Conservation (phyloP, 257 asterid genomes). For the Datura wrightii region DNA sequence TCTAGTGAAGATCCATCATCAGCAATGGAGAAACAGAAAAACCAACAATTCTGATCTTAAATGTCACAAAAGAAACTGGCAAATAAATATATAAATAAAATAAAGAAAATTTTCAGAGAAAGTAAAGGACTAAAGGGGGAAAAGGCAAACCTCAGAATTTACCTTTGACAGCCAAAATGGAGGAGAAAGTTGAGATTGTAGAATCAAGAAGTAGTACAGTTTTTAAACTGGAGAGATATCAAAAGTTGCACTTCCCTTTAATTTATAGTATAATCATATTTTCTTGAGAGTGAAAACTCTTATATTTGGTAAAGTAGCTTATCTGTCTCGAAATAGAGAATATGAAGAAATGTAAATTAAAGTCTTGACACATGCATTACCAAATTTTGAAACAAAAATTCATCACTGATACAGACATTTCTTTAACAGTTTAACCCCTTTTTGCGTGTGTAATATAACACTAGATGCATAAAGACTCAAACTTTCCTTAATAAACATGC, state of each 20-base stretch:
- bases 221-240: neutral
- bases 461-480: neutral
- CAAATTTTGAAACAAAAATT: slow-evolving; percentile 10
- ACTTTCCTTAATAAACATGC: slow-evolving; percentile 20
- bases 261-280: neutral
- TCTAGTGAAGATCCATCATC: slow-evolving; percentile 30
- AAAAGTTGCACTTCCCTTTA: neutral
- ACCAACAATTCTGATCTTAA: slow-evolving; percentile 4
- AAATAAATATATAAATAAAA: neutral
- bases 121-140: neutral
- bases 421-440: neutral
- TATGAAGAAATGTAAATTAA: neutral
- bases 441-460: neutral
- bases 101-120: neutral
- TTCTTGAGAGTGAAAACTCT: neutral
- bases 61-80: slow-evolving; percentile 1
- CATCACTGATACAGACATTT: slow-evolving; percentile 6
- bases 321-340: slow-evolving; percentile 4
- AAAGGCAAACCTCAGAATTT: neutral
- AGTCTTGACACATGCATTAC: slow-evolving; percentile 30
- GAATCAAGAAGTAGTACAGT: neutral
- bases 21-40: slow-evolving; percentile 14
- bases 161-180: slow-evolving; percentile 12
- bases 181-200: neutral
- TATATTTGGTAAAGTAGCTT: slow-evolving; percentile 17